Conservation (phyloP, 345 rosid species). For the Citrus maxima region DNA sequence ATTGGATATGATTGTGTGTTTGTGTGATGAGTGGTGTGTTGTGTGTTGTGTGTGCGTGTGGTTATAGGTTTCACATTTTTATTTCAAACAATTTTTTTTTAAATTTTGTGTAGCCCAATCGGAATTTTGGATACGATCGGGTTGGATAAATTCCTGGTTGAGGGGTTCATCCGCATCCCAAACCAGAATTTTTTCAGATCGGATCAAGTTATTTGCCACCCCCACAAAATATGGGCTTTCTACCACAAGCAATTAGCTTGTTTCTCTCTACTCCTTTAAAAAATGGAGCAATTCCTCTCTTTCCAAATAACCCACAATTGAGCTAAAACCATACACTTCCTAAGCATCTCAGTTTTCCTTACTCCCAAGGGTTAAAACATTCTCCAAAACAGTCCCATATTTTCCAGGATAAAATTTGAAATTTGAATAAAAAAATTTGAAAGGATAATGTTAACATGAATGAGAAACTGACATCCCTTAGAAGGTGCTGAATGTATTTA, state of each 20-base stretch:
- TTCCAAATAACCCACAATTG: background rate
- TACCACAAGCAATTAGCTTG: background rate
- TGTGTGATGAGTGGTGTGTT: too few relatives aligned
- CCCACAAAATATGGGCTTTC: too few relatives aligned
- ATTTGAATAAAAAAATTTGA: background rate
- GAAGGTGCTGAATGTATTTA: background rate
- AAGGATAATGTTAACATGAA: background rate
- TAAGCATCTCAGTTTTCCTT: background rate
- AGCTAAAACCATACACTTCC: background rate
- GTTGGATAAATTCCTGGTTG: too few relatives aligned
- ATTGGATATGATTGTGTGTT: too few relatives aligned
- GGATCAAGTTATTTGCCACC: too few relatives aligned
- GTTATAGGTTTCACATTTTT: too few relatives aligned
- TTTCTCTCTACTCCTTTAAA: background rate
- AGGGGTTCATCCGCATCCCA: too few relatives aligned
- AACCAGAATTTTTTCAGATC: too few relatives aligned
- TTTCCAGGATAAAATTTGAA: background rate
- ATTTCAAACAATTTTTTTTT: too few relatives aligned
- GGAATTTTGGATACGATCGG: too few relatives aligned
- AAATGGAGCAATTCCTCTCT: background rate
- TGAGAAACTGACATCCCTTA: background rate
- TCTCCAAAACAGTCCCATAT: background rate
- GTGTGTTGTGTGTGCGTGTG: too few relatives aligned
- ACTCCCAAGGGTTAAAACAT: background rate
- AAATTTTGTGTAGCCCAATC: too few relatives aligned